Evolutionary conservation across 176 grass and related monocot species (phyloP).

Genomic region (Thinopyrum elongatum): DNA sequence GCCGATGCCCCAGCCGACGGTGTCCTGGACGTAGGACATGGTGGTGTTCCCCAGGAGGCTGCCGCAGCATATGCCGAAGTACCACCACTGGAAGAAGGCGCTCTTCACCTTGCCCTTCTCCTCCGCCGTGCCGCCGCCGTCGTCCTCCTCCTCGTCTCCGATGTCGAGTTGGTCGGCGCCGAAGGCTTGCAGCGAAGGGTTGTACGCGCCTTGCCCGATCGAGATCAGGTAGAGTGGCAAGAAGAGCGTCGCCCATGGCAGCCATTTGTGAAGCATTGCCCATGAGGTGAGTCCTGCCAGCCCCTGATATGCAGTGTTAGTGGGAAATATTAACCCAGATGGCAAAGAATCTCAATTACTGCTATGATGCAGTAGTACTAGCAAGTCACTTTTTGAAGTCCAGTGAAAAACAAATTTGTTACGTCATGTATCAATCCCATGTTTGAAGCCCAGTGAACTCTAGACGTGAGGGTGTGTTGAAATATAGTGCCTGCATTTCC

Average conservation of each 20-base stretch:
- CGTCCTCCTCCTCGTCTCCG: constrained; percentile 17
- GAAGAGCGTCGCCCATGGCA: constrained; percentile 71
- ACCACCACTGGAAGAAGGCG: constrained; percentile 95
- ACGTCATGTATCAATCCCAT: no score
- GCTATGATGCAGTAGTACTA: not conserved
- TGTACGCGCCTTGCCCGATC: constrained; percentile 79
- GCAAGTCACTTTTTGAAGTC: not conserved
- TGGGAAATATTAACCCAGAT: not conserved
- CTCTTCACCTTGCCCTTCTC: constrained; percentile 65
- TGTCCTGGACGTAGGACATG: constrained; percentile 88
- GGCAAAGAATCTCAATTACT: not conserved
- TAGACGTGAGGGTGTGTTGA: no score
- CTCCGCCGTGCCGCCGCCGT: constrained; percentile 14
- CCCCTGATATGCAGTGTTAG: constrained; percentile 39
- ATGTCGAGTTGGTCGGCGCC: constrained; percentile 85
- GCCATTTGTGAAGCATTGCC: constrained; percentile 58
- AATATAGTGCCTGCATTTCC: no score
- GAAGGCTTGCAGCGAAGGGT: constrained; percentile 84
- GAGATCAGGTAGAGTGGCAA: constrained; percentile 87
- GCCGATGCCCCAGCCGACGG: constrained; percentile 71
- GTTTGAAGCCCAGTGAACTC: no score
- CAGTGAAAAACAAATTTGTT: no score
- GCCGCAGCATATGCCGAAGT: constrained; percentile 89
- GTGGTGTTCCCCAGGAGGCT: constrained; percentile 81
- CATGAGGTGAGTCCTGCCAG: constrained; percentile 59